These are phyloP conservation scores for Botrytis elliptica DNA, from an alignment of 2,329 filamentous ascomycete species.

Conservation along the genomic window DNA sequence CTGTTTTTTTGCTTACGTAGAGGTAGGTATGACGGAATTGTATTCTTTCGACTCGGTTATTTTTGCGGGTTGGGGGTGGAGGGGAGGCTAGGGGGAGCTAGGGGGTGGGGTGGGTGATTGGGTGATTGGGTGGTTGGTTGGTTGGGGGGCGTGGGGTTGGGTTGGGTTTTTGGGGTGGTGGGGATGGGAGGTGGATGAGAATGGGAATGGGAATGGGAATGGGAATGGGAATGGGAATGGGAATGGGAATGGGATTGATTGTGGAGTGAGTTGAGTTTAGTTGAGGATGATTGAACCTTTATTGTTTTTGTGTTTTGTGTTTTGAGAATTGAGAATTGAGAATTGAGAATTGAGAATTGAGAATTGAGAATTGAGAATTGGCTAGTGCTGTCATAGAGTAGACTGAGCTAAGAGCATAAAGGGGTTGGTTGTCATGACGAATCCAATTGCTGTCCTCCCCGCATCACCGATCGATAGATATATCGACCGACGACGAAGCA, in stretches of 20 bases:
- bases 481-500: neutral
- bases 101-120: neutral
- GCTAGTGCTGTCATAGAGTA: neutral
- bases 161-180: neutral
- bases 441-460: neutral
- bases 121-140: neutral
- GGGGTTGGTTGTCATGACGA: neutral
- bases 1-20: no score
- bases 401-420: neutral
- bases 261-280: neutral
- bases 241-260: neutral
- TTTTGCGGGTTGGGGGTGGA: neutral
- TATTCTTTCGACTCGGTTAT: neutral
- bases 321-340: neutral
- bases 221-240: no score
- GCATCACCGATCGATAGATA: neutral
- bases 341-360: neutral
- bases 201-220: neutral
- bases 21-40: neutral
- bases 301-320: neutral
- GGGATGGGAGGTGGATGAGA: no score
- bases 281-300: neutral
- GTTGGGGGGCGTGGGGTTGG: neutral
- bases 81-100: neutral
- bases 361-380: neutral